Percentiles rank a stretch among this genome's conserved stretches.
Conservation (phyloP, 2,329 filamentous ascomycete genomes). For the Biscogniauxia marginata region DNA sequence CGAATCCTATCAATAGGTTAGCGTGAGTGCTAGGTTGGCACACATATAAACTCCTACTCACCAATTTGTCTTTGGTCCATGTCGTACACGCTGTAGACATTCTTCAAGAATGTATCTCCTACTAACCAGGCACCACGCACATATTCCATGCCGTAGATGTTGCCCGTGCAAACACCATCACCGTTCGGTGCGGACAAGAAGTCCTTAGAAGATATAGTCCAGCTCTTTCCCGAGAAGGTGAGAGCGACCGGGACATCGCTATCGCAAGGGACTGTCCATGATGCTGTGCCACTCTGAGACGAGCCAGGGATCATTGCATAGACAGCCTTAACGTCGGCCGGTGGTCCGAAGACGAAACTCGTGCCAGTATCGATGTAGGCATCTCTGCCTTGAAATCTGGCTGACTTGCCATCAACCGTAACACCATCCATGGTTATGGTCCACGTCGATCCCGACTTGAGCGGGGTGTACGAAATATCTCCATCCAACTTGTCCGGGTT, state of each 20-base stretch:
- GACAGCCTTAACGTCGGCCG: constrained; percentile 62
- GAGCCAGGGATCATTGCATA: constrained; percentile 68
- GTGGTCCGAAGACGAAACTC: constrained; percentile 72
- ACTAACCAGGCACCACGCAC: constrained; percentile 72
- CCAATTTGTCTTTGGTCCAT: constrained; percentile 66
- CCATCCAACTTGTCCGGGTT: constrained; percentile 68
- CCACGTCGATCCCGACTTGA: constrained; percentile 59
- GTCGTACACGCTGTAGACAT: constrained; percentile 86
- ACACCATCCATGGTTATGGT: constrained; percentile 68
- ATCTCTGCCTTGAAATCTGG: constrained; percentile 52
- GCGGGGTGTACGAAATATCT: constrained; percentile 63
- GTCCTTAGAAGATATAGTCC: constrained; percentile 66
- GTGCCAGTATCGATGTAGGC: constrained; percentile 86
- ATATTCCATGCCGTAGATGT: constrained; percentile 70
- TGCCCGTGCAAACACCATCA: constrained; percentile 62
- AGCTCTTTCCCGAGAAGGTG: constrained; percentile 66
- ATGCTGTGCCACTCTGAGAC: constrained; percentile 51
- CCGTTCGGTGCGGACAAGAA: constrained; percentile 57
- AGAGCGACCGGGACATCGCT: constrained; percentile 61
- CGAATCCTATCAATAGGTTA: constrained; percentile 34
- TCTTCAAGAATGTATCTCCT: constrained; percentile 84
- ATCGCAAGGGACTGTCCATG: constrained; percentile 72
- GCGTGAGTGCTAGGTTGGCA: neutral
- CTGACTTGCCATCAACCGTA: constrained; percentile 57
- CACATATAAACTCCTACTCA: constrained; percentile 32